Evolutionary conservation across 352 stramenopile species (phyloP), one percentile per base, ranked within the genome.

Genomic region (Aphanomyces astaci): DNA sequence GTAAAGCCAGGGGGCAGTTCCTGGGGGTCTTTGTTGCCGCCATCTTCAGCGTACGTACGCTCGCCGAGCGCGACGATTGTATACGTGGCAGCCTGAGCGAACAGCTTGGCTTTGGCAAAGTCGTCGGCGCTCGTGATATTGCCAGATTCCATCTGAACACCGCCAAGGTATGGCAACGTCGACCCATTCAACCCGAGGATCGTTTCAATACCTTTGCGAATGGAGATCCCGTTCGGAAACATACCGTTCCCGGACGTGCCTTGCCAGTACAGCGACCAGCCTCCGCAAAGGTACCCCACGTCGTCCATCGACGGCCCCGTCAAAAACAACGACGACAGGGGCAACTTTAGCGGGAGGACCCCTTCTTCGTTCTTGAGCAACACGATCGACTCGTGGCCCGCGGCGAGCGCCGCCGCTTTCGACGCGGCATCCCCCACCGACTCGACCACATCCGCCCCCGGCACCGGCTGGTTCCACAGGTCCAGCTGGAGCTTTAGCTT

Each of bases 41-140:
- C 78, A 32, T 90, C 83, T 73, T 92, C 84, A 27, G 71, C 66
- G 67, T 79, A 79, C 15, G 76, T 69, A 30, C 53, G 63, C 69
- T 81, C 74, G 11, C 73, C 76, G 11, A 59, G 51, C 13, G 51
- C 51, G 9, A 59, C 24, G 43, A 81, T 67, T 4, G 73, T 65
- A 10, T 76, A 72, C 27, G 74, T 66, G 25, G 72, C 70, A 3
- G 73, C 48, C 5, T 28, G 57, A 17, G 74, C 73, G n/a, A 72
- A 53, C 10, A 32, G 32, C 53, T 71, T 66, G 11, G 71, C 72
- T 17, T 55, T 75, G 13, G 56, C 64, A 39, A 22, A 30, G 51
- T 33, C n/a, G n/a, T 22, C 51, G 7, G 51, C 7, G 15, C 51
- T 30, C 25, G 13, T 30, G 9, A 77, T 51, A 53, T 78, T 65